Base-by-base conservation (phyloP, 495 filamentous ascomycete species). In the Pseudomonodictys pantanalensis region DNA sequence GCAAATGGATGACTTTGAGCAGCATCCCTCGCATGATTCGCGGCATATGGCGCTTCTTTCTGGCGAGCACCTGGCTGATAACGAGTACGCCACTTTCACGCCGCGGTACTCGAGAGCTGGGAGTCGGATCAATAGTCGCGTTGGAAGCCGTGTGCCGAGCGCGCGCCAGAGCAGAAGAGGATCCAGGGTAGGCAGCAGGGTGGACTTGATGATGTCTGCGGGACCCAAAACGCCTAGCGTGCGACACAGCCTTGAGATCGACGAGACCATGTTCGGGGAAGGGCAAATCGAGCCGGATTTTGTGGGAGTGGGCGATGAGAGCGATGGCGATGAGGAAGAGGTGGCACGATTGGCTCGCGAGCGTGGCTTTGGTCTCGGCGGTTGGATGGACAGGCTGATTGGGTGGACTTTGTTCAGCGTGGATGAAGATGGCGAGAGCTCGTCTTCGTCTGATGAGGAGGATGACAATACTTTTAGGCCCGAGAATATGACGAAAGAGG, bases 341-440 rank as follows among this genome's bases (percentile, higher is more conserved):
- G 71, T 79, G 11, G 77, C 78, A 52, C 69, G 77, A 53, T 67
- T 86, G 15, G 78, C 84, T 22, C 71, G 78, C 51, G 77, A 83
- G 56, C 79, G 79, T n/a, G 82, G 81, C 41, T 84, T 83, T 51
- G 85, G 87, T 3, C 72, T 91, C n/a, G 86, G 86, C 0, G 79
- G 81, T 9, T 90, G 86, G 84, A 78, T 96, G 61, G 89, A 89
- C 62, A 78, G 80, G 44, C 65, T 91, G 56, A 80, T 91, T 33
- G 86, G 85, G 6, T 91, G 89, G 81, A 87, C 84, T 15, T 71
- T 93, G 17, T 92, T 93, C 70, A 82, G 85, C 7, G 85, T 90
- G 9, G 81, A 87, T 33, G 86, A 88, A 63, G 75, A 84, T 52
- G 76, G 81, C 68, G 78, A 77, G 56, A 76, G 77, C 22, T 80